These are phyloP conservation scores for Coniella vitis DNA, from an alignment of 2,329 filamentous ascomycete species.

Conservation along the genomic window DNA sequence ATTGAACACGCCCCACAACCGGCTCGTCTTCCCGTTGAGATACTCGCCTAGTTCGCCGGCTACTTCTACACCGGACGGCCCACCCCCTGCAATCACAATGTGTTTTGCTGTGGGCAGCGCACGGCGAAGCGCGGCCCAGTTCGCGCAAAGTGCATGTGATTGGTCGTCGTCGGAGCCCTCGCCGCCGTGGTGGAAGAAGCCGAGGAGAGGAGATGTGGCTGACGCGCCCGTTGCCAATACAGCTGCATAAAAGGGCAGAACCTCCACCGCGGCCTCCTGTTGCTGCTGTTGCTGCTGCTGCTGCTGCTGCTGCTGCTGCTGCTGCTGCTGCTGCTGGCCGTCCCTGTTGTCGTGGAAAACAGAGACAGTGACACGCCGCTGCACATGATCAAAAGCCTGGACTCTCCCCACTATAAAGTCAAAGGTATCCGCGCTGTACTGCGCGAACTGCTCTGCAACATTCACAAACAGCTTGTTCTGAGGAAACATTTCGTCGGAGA, in stretches of 20 bases:
- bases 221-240: slow-evolving; percentile 43
- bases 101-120: slow-evolving; percentile 31
- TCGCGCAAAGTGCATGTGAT: slow-evolving; percentile 27
- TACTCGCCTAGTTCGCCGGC: slow-evolving; percentile 45
- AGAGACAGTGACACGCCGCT: slow-evolving; percentile 27
- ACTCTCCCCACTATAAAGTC: slow-evolving; percentile 36
- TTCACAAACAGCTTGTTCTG: slow-evolving; percentile 38
- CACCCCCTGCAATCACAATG: slow-evolving; percentile 39
- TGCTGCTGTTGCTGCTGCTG: too few relatives aligned
- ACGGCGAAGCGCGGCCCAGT: slow-evolving; percentile 33
- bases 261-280: too few relatives aligned
- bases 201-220: slow-evolving; percentile 36
- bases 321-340: too few relatives aligned
- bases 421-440: slow-evolving; percentile 32
- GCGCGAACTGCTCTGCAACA: slow-evolving; percentile 30
- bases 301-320: too few relatives aligned
- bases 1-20: too few relatives aligned
- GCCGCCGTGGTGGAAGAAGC: slow-evolving; percentile 31
- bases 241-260: slow-evolving; percentile 35
- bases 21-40: slow-evolving; percentile 39
- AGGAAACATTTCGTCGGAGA: slow-evolving; percentile 36
- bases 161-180: too few relatives aligned
- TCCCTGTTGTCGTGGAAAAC: slow-evolving; percentile 3
- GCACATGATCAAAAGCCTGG: slow-evolving; percentile 26
- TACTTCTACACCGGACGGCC: slow-evolving; percentile 37